Base-by-base conservation (phyloP, 371 early-diverging fungal species). In the Enterospora canceri region DNA sequence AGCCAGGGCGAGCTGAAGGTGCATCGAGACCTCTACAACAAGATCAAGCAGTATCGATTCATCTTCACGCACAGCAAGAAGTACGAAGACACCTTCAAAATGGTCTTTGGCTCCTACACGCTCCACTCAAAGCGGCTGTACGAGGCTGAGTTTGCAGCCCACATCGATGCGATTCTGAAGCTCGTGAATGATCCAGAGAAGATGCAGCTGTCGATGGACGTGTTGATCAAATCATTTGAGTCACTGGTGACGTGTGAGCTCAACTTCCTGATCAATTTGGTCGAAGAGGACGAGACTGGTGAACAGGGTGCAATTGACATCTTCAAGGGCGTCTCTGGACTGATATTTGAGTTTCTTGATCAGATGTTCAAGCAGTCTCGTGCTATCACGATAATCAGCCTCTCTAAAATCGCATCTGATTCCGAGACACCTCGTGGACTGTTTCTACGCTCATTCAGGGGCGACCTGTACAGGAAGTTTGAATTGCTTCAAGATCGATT, bases 331-430 rank as follows among this genome's bases (percentile, higher is more conserved):
- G 26, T 28, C 0, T 56, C 48, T 30, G 16, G 33, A 16, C 8
- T 62, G 29, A 35, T 74, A 51, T 16, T 58, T 8, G 65, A 66
- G 32, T 74, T 74, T 63, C 29, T 74, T 29, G 64, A 70, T 31
- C 56, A 69, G 51, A 23, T 70, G 24, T 74, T 51, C 49, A 55
- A 65, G 5, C 24, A 30, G 23, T 31, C 29, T 26, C 18, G 31
- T 15, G 48, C 72, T 5, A 53, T 58, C 19, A 71, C 68, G 29
- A 29, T 73, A 16, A 62, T 50, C 40, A 62, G 58, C 4, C 12
- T 71, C 23, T 64, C 69, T 35, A 15, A 12, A 32, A 4, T 23
- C 30, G 63, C 60, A 64, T 59, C 66, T 30, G 70, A 70, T 40
- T 40, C 23, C 1, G 28, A 73, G 21, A 48, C 32, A 15, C 54